These are phyloP conservation scores for Asterella californica DNA, from an alignment of 225 moss, liverwort and hornwort species.

Conservation along the genomic window DNA sequence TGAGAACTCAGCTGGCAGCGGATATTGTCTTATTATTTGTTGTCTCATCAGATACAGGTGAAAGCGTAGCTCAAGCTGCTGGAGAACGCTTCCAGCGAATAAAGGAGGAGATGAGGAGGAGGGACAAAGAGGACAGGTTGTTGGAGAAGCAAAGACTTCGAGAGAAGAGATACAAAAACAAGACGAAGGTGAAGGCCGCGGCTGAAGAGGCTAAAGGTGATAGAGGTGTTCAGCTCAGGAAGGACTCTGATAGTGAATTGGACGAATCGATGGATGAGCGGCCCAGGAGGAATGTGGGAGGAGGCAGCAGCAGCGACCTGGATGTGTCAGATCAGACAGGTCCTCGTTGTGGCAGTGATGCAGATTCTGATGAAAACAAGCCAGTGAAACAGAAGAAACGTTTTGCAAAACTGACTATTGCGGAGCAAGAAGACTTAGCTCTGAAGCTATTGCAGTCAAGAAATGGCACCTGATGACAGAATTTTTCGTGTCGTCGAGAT, in stretches of 20 bases:
- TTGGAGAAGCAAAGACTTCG: slow-evolving; percentile 81
- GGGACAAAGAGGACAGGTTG: slow-evolving; percentile 84
- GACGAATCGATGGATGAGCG: slow-evolving; percentile 22
- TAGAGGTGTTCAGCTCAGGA: slow-evolving; percentile 29
- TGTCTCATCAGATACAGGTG: slow-evolving; percentile 6
- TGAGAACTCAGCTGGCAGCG: background rate
- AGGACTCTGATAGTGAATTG: slow-evolving; percentile 41
- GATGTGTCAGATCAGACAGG: slow-evolving; percentile 35
- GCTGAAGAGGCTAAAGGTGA: slow-evolving; percentile 45
- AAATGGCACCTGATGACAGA: background rate
- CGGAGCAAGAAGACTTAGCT: slow-evolving; percentile 83
- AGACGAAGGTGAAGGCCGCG: slow-evolving; percentile 55
- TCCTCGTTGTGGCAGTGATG: slow-evolving; percentile 25
- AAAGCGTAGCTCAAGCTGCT: slow-evolving; percentile 55
- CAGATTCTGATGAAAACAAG: slow-evolving; percentile 22
- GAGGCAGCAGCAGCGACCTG: slow-evolving; percentile 41
- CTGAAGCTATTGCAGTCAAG: slow-evolving; percentile 69
- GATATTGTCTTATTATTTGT: background rate
- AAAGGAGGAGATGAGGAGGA: slow-evolving; percentile 88
- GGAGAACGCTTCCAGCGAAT: slow-evolving; percentile 63
- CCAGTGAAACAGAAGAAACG: slow-evolving; percentile 29
- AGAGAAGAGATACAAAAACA: slow-evolving; percentile 69
- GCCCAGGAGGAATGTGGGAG: slow-evolving; percentile 30
- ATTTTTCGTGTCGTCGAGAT: background rate
- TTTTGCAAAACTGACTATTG: slow-evolving; percentile 56